These are phyloP conservation scores for Aspergillus fumigatus DNA, from an alignment of 2,329 filamentous ascomycete species.

Conservation along the genomic window DNA sequence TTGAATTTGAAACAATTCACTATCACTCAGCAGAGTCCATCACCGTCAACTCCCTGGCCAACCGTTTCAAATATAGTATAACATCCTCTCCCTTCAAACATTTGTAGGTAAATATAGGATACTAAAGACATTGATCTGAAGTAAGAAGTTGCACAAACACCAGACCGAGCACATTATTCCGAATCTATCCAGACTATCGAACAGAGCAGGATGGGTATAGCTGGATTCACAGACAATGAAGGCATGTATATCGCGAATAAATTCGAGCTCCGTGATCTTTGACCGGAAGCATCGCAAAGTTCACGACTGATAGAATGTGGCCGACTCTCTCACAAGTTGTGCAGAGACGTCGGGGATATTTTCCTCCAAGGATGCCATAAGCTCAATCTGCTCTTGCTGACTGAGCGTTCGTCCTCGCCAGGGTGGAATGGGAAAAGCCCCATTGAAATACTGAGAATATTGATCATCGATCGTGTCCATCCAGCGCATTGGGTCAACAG, in stretches of 20 bases:
- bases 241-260: not conserved
- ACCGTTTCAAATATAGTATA: not conserved
- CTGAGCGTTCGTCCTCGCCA: constrained; percentile 64
- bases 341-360: constrained; percentile 47
- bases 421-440: constrained; percentile 42
- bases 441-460: constrained; percentile 45
- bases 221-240: not conserved
- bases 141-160: not conserved
- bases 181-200: not conserved
- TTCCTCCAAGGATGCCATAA: constrained; percentile 72
- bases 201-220: not conserved
- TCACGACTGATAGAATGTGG: constrained; percentile 39
- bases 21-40: not conserved
- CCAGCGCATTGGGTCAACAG: constrained; percentile 40
- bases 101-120: not conserved
- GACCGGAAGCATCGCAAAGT: not conserved
- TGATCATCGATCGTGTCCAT: constrained; percentile 42
- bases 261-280: not conserved
- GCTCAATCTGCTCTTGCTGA: constrained; percentile 74
- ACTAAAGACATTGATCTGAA: not conserved
- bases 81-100: not conserved
- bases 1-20: not conserved
- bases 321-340: constrained; percentile 35
- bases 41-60: not conserved
- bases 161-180: not conserved